phyloP scores from a whole-genome alignment of 2,329 filamentous ascomycete species.

The Leptosphaerulina australis region DNA sequence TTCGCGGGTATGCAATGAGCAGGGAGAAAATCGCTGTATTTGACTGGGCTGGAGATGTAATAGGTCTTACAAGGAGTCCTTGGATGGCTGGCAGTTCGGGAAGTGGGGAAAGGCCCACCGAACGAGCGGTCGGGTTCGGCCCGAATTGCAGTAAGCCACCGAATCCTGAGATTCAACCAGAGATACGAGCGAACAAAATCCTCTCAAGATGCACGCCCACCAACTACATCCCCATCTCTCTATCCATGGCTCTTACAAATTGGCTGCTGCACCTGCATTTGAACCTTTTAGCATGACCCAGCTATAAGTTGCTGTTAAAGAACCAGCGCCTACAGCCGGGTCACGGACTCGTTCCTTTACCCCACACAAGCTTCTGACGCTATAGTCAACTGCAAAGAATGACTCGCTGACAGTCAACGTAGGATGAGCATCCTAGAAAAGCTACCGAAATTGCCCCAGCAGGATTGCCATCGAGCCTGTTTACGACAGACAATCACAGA shows the following conservation, averaged over 20 bases:
- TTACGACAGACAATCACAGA: too few species aligned
- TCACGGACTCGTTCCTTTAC: not conserved
- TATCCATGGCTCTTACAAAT: too few species aligned
- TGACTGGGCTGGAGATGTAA: not conserved
- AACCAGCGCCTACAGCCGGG: not conserved
- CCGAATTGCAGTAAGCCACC: slow-evolving; percentile 2
- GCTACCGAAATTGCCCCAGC: not conserved
- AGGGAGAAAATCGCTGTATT: not conserved
- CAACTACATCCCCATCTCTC: not conserved
- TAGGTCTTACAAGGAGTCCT: not conserved
- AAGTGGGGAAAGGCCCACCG: not conserved
- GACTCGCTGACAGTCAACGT: not conserved
- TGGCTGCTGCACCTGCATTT: too few species aligned
- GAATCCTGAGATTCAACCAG: not conserved
- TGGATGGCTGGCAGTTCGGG: too few species aligned
- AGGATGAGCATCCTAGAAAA: not conserved
- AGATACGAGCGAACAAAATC: not conserved
- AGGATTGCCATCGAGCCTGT: too few species aligned
- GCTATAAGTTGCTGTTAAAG: not conserved
- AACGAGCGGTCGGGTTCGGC: not conserved
- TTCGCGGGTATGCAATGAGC: not conserved
- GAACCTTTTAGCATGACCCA: too few species aligned
- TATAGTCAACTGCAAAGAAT: not conserved
- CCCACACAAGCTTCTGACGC: not conserved
- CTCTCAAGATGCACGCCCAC: not conserved